Percentiles rank a stretch among this genome's conserved stretches.
Conservation (phyloP, 768 basidiomycete genomes). For the Tylopilus sp. region DNA sequence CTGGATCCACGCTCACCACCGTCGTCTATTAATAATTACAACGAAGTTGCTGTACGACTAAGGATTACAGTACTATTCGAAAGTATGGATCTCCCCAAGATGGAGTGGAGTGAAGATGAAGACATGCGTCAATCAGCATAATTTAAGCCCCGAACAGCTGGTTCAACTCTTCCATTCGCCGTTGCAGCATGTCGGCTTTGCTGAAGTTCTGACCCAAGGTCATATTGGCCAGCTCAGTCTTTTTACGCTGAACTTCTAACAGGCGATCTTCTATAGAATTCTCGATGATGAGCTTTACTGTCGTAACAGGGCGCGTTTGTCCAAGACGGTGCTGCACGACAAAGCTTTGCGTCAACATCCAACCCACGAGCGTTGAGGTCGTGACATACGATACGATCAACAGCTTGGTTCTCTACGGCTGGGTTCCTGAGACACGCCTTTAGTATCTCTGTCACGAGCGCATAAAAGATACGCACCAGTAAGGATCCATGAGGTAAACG, state of each 20-base stretch:
- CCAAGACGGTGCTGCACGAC: constrained; percentile 83
- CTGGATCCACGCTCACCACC: constrained; percentile 2
- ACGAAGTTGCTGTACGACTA: constrained; percentile 27
- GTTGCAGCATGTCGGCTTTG: constrained; percentile 83
- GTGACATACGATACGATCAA: constrained; percentile 86
- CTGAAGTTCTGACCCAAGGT: constrained; percentile 84
- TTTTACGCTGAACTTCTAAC: constrained; percentile 91
- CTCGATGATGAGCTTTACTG: constrained; percentile 90
- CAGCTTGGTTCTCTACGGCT: constrained; percentile 95
- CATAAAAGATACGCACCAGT: constrained; percentile 55
- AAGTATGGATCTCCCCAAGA: constrained; percentile 20
- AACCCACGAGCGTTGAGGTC: neutral
- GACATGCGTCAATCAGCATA: constrained; percentile 19
- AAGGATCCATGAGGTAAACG: constrained; percentile 96
- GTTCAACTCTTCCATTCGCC: constrained; percentile 84
- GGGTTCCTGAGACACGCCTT: constrained; percentile 65
- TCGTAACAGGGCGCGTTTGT: constrained; percentile 87
- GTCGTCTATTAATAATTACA: constrained; percentile 34
- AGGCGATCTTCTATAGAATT: constrained; percentile 92
- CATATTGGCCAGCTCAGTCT: constrained; percentile 92
- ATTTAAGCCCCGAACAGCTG: constrained; percentile 61
- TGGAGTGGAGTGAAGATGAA: constrained; percentile 7
- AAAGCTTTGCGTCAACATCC: neutral
- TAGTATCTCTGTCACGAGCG: neutral
- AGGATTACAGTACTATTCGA: constrained; percentile 26